Evolutionary conservation across 148 eudicot genomes (phyloP).

Genomic region (Cornus florida): DNA sequence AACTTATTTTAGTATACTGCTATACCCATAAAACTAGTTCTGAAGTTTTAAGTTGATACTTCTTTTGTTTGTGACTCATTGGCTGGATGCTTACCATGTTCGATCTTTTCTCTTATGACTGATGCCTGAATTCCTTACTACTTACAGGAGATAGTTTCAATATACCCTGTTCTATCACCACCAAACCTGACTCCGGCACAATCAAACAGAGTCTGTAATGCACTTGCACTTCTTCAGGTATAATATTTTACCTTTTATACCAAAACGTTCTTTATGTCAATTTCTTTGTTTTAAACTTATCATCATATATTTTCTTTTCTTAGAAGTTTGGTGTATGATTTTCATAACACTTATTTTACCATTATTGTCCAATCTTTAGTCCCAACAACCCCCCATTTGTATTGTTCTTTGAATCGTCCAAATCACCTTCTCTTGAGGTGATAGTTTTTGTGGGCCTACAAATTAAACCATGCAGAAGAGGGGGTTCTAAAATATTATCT

Average conservation of each 20-base stretch:
- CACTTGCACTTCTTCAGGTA: constrained; percentile 90
- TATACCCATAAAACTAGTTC: neutral
- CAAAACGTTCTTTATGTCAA: neutral
- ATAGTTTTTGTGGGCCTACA: neutral
- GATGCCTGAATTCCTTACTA: constrained; percentile 1
- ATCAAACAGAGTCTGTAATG: constrained; percentile 91
- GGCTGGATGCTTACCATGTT: neutral
- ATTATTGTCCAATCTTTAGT: too few species aligned
- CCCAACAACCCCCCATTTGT: too few species aligned
- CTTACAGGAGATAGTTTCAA: constrained; percentile 82
- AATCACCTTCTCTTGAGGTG: too few species aligned
- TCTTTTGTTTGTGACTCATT: neutral
- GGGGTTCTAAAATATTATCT: neutral
- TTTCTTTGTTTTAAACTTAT: neutral
- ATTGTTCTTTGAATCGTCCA: too few species aligned
- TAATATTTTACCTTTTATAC: neutral
- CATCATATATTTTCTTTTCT: neutral
- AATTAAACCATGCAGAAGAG: neutral
- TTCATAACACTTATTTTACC: neutral
- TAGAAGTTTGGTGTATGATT: neutral
- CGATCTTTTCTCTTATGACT: neutral
- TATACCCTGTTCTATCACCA: constrained; percentile 80
- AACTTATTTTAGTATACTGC: neutral
- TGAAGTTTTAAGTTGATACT: neutral
- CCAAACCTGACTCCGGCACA: constrained; percentile 74